These are phyloP conservation scores for Angophora floribunda DNA, from an alignment of 345 rosid genomes.

Conservation along the genomic window DNA sequence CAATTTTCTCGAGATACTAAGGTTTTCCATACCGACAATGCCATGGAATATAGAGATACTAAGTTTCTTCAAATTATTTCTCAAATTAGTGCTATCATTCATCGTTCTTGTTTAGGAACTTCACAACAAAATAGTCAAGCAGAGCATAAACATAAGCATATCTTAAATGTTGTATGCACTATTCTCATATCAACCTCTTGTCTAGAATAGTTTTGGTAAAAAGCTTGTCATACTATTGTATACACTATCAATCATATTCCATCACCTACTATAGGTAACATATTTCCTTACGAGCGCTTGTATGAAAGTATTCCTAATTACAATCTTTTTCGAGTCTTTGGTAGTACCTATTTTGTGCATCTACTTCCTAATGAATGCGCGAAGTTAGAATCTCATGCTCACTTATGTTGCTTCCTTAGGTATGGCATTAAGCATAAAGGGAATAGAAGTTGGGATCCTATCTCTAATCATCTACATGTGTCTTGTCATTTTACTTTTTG, in stretches of 20 bases:
- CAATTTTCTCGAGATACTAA: neutral
- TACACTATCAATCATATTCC: too few relatives aligned
- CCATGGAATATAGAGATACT: neutral
- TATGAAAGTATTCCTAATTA: neutral
- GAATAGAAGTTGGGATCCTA: neutral
- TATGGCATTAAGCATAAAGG: neutral
- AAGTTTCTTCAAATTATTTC: neutral
- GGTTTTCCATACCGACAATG: neutral
- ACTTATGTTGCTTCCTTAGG: neutral
- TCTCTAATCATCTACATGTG: neutral
- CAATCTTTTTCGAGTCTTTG: neutral
- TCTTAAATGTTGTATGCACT: neutral
- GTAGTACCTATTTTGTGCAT: neutral
- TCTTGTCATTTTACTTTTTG: fast-evolving
- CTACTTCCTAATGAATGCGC: neutral
- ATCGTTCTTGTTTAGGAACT: neutral
- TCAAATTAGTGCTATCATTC: neutral
- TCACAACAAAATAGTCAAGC: neutral
- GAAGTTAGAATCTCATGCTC: neutral
- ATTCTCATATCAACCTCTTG: neutral
- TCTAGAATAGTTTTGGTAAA: neutral
- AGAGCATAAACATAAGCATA: neutral
- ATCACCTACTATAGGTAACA: neutral
- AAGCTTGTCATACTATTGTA: neutral
- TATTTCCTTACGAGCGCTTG: neutral